These are phyloP conservation scores for Torrubiella hemipterigena DNA, from an alignment of 2,329 filamentous ascomycete species.

Conservation along the genomic window DNA sequence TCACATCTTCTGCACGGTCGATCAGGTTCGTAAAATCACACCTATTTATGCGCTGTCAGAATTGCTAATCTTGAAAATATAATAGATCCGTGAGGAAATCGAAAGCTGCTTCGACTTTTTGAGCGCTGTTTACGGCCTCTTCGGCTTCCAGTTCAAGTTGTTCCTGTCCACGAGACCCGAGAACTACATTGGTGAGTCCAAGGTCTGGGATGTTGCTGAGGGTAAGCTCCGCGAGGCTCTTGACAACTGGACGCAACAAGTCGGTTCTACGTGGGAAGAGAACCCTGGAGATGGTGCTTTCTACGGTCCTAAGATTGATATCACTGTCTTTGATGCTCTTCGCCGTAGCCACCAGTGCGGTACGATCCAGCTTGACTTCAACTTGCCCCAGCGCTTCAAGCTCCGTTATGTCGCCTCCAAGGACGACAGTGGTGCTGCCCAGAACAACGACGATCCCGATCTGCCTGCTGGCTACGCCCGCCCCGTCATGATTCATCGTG, in stretches of 20 bases:
- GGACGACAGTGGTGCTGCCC: constrained; percentile 25
- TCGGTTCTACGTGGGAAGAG: constrained; percentile 66
- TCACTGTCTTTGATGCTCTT: constrained; percentile 82
- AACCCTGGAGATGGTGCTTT: constrained; percentile 95
- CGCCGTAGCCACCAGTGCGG: constrained; percentile 50
- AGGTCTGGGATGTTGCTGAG: constrained; percentile 86
- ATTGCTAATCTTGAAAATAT: too few species aligned
- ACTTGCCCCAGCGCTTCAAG: constrained; percentile 41
- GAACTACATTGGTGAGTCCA: constrained; percentile 75
- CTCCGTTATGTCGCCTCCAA: constrained; percentile 39
- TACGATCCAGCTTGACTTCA: constrained; percentile 92
- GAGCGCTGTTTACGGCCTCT: constrained; percentile 56
- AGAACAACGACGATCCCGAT: constrained; percentile 31
- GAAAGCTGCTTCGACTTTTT: constrained; percentile 81
- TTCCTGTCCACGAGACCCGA: constrained; percentile 87
- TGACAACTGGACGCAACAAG: constrained; percentile 54
- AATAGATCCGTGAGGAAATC: constrained; percentile 39
- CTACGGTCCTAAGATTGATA: constrained; percentile 97
- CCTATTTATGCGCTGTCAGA: too few species aligned
- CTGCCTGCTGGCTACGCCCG: constrained; percentile 60
- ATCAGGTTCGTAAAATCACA: constrained; percentile 19
- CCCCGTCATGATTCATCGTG: constrained; percentile 79
- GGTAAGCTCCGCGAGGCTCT: constrained; percentile 67
- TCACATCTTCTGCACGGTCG: constrained; percentile 72
- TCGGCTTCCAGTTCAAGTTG: constrained; percentile 65